These are phyloP conservation scores for Edaphochlamys debaryana DNA, from an alignment of 139 green algal species.

Conservation along the genomic window DNA sequence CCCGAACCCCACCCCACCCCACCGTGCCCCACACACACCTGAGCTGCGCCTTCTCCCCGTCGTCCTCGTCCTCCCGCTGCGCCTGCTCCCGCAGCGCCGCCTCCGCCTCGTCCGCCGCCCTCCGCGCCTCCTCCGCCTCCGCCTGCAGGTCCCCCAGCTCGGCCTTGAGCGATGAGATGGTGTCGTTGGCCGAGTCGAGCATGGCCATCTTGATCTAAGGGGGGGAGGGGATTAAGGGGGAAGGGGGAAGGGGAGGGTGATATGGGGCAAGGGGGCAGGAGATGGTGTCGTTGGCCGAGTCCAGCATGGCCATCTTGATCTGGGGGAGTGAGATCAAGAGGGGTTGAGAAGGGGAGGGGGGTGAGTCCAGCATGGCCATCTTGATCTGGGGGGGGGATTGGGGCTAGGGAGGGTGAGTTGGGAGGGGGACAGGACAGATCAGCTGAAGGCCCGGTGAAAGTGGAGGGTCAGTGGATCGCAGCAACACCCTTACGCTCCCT, in stretches of 20 bases:
- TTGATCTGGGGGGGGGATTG: slow-evolving; percentile 67
- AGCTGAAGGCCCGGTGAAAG: too few relatives aligned
- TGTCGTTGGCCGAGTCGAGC: slow-evolving; percentile 79
- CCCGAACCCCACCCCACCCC: too few relatives aligned
- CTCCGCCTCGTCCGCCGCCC: slow-evolving; percentile 56
- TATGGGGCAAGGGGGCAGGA: too few relatives aligned
- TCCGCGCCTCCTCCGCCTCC: slow-evolving; percentile 55
- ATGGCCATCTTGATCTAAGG: slow-evolving; percentile 79
- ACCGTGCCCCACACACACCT: too few relatives aligned
- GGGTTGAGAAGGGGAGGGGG: background rate
- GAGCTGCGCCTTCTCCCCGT: slow-evolving; percentile 14
- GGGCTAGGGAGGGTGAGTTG: too few relatives aligned
- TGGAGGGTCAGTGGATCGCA: too few relatives aligned
- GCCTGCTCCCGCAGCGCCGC: slow-evolving; percentile 27
- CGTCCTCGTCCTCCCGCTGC: slow-evolving; percentile 44
- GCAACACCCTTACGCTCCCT: too few relatives aligned
- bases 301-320: slow-evolving; percentile 82
- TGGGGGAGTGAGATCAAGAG: background rate
- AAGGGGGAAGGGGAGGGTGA: background rate
- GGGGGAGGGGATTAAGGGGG: background rate
- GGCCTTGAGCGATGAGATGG: slow-evolving; percentile 67
- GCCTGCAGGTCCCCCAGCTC: slow-evolving; percentile 57
- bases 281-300: slow-evolving; percentile 68
- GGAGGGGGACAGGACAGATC: too few relatives aligned
- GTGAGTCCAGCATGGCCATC: slow-evolving; percentile 79